Percentiles rank a stretch among this genome's conserved stretches.
Conservation (phyloP, 305 asterid genomes). For the Nicotiana rustica region DNA sequence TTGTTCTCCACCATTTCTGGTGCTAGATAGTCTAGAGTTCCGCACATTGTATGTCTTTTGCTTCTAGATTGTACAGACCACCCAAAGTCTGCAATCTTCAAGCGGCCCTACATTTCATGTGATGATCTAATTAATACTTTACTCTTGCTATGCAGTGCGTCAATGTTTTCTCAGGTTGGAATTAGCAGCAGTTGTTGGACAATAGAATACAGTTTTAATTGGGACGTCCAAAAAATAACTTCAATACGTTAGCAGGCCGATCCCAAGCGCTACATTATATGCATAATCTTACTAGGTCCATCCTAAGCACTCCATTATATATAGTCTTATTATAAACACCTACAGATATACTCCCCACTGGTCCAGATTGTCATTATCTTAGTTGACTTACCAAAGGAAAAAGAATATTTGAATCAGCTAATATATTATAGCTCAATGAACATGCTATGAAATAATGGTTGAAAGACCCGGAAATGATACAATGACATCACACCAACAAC, state of each 20-base stretch:
- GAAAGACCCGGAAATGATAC: neutral
- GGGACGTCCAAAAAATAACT: neutral
- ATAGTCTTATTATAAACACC: neutral
- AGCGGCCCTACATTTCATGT: conserved; percentile 68
- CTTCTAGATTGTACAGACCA: conserved; percentile 93
- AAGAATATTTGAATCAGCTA: neutral
- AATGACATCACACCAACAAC: neutral
- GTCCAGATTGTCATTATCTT: neutral
- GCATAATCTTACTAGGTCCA: neutral
- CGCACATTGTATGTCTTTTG: conserved; percentile 95
- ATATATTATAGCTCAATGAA: neutral
- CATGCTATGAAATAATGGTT: neutral
- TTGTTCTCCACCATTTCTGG: conserved; percentile 98
- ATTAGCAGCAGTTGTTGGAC: conserved; percentile 13
- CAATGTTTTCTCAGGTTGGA: neutral
- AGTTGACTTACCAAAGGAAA: neutral
- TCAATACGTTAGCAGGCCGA: neutral
- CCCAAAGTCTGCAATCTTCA: conserved; percentile 95
- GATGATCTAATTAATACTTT: conserved; percentile 11
- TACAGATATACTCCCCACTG: neutral
- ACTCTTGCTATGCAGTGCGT: neutral
- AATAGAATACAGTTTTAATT: neutral
- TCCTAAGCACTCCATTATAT: neutral
- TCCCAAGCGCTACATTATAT: neutral
- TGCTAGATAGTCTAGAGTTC: conserved; percentile 93